These are phyloP conservation scores for Zygosaccharomyces sapae DNA, from an alignment of 1,139 yeast species.

Conservation along the genomic window DNA sequence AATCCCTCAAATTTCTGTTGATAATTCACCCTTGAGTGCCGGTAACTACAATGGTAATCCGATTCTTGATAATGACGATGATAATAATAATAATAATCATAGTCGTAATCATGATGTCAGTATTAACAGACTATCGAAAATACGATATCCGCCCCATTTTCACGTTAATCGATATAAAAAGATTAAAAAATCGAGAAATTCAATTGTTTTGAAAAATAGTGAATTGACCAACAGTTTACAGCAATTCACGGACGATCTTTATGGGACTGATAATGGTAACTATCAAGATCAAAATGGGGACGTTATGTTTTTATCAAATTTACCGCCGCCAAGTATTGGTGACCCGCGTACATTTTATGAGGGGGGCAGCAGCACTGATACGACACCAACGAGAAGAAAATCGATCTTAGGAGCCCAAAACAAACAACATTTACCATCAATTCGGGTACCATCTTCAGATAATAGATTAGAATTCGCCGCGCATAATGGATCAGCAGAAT, in stretches of 20 bases:
- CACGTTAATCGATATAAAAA: conserved; percentile 24
- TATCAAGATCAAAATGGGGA: conserved; percentile 12
- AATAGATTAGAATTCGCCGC: conserved; percentile 1
- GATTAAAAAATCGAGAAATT: conserved; percentile 31
- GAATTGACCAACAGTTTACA: conserved; percentile 34
- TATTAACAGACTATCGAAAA: conserved; percentile 6
- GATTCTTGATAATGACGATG: not conserved
- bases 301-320: conserved; percentile 13
- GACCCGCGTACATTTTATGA: conserved; percentile 6
- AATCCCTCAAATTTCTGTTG: conserved; percentile 12
- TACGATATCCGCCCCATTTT: conserved; percentile 13
- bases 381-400: conserved; percentile 26
- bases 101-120: conserved; percentile 6
- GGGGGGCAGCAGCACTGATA: conserved; percentile 13
- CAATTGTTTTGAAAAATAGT: conserved; percentile 31
- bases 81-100: not conserved
- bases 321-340: conserved; percentile 11
- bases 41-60: not conserved
- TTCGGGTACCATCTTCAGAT: not conserved
- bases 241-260: conserved; percentile 36
- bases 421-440: not conserved
- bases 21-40: conserved; percentile 19
- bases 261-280: conserved; percentile 30
- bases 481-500: conserved; percentile 4
- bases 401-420: conserved; percentile 13